These are phyloP conservation scores for Tarenaya hassleriana DNA, from an alignment of 345 rosid genomes.

Conservation along the genomic window DNA sequence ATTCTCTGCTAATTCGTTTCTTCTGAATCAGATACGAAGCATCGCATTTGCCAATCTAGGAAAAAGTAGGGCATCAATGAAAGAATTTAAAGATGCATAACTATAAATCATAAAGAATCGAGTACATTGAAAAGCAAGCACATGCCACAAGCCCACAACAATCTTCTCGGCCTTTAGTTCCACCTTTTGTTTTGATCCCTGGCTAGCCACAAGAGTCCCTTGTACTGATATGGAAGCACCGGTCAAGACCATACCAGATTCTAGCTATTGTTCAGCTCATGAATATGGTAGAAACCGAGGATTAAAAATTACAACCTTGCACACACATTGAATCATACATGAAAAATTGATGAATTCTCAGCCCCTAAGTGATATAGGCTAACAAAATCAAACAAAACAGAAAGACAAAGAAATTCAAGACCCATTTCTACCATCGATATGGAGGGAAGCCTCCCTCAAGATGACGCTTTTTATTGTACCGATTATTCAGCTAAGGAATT, in stretches of 20 bases:
- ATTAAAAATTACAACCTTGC: background rate
- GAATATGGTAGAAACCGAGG: slow-evolving; percentile 20
- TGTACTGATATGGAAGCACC: slow-evolving; percentile 82
- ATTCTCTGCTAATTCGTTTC: slow-evolving; percentile 88
- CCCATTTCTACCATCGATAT: too few species aligned
- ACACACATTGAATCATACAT: background rate
- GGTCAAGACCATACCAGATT: slow-evolving; percentile 68
- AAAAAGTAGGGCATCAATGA: background rate
- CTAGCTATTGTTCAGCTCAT: slow-evolving; percentile 44
- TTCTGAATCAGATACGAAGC: slow-evolving; percentile 91
- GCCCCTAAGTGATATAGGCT: background rate
- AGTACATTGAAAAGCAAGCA: slow-evolving; percentile 3
- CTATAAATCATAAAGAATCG: background rate
- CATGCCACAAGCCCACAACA: slow-evolving; percentile 68
- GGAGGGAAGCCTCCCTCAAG: too few species aligned
- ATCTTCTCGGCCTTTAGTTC: slow-evolving; percentile 80
- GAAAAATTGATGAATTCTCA: background rate
- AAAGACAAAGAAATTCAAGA: too few species aligned
- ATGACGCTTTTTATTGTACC: too few species aligned
- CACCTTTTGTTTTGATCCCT: slow-evolving; percentile 88
- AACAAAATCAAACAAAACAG: too few species aligned
- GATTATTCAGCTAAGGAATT: too few species aligned
- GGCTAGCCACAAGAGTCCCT: slow-evolving; percentile 80
- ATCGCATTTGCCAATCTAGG: slow-evolving; percentile 84
- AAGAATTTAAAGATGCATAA: background rate